A percentile compares a stretch with the other conserved stretches of the same genome.
phyloP scores from a whole-genome alignment of 495 filamentous ascomycete species.

The Aspergillus campestris region DNA sequence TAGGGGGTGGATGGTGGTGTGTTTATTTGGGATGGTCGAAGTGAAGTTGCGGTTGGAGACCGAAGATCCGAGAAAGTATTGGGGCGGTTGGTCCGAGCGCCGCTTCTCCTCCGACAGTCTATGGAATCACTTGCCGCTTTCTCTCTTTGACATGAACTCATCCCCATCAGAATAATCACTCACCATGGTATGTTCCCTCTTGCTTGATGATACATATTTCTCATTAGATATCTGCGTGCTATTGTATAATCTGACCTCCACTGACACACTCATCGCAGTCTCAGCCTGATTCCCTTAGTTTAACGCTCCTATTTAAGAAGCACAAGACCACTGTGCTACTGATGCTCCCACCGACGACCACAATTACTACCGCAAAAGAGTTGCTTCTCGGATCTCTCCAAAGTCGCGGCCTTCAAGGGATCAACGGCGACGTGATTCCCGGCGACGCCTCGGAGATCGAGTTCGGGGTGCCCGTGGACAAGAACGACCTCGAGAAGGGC shows the following conservation, averaged over 20 bases:
- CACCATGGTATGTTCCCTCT: no score
- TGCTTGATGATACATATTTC: background rate
- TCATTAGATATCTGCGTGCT: no score
- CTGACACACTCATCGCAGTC: conserved; percentile 9
- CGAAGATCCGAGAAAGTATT: background rate
- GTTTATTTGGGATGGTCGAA: no score
- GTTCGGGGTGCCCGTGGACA: conserved; percentile 46
- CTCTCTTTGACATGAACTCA: no score
- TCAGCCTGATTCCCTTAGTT: conserved; percentile 30
- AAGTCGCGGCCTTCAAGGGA: conserved; percentile 30
- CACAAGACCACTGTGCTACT: conserved; percentile 71
- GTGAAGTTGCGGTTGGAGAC: no score
- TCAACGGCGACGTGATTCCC: conserved; percentile 42
- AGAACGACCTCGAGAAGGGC: conserved; percentile 46
- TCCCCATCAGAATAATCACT: no score
- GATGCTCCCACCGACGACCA: conserved; percentile 51
- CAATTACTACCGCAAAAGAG: conserved; percentile 52
- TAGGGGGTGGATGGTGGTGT: no score
- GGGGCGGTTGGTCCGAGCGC: background rate
- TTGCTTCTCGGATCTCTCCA: conserved; percentile 52
- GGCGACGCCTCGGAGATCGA: conserved; percentile 39
- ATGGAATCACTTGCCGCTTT: no score
- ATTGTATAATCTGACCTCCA: background rate
- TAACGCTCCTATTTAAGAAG: conserved; percentile 72
- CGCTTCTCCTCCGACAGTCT: no score